Percentiles rank a stretch among this genome's conserved stretches.
Evolutionary conservation across 192 early-diverging fungal genomes (phyloP).

Genomic region (Linnemannia schmuckeri): DNA sequence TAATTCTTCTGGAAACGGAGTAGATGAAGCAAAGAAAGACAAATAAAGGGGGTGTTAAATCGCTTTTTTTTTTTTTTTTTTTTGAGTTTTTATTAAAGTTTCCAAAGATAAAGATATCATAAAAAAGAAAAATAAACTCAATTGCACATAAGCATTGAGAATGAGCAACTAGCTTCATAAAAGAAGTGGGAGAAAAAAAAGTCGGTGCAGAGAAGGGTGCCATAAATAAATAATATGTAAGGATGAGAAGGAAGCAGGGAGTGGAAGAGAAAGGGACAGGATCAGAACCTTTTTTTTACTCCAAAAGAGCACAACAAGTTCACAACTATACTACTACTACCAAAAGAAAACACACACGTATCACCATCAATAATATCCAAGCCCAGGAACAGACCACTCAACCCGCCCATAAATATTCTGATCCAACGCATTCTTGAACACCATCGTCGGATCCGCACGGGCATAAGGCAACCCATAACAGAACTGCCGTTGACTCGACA

Average conservation of each 20-base stretch:
- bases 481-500: neutral
- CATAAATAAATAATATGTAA: no score
- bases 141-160: no score
- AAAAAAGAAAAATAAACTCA: no score
- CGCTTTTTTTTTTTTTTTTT: neutral
- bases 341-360: no score
- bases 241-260: no score
- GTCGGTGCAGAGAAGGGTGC: no score
- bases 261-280: no score
- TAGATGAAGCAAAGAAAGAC: neutral
- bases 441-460: constrained; percentile 35
- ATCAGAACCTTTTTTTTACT: neutral
- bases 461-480: constrained; percentile 10
- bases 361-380: constrained; percentile 19
- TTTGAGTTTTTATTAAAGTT: neutral
- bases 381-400: constrained; percentile 25
- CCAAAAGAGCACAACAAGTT: no score
- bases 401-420: constrained; percentile 38
- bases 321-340: no score
- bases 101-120: neutral
- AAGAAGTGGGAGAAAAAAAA: no score
- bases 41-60: no score
- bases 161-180: no score
- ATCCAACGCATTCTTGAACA: constrained; percentile 30
- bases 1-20: neutral